phyloP scores from a whole-genome alignment of 2,329 filamentous ascomycete genomes.

The Cucurbitaria berberidis region DNA sequence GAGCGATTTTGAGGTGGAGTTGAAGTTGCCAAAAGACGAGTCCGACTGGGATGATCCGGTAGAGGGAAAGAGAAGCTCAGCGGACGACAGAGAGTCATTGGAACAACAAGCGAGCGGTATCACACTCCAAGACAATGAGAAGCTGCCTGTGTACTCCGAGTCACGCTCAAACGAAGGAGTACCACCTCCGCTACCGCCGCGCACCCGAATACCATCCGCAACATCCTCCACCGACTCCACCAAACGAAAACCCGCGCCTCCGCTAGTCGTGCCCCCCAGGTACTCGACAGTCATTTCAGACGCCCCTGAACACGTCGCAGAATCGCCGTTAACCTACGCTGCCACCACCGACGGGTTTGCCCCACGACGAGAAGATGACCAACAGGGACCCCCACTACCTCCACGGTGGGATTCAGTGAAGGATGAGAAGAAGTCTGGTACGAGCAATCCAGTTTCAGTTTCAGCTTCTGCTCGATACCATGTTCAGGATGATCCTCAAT shows the following conservation, averaged over 20 bases:
- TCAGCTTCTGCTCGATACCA: slow-evolving; percentile 20
- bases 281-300: slow-evolving; percentile 55
- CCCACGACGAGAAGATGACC: slow-evolving; percentile 29
- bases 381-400: slow-evolving; percentile 16
- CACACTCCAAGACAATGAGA: slow-evolving; percentile 52
- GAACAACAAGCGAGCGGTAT: slow-evolving; percentile 53
- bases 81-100: slow-evolving; percentile 30
- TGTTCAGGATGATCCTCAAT: slow-evolving; percentile 11
- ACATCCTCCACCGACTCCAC: slow-evolving; percentile 39
- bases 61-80: slow-evolving; percentile 35
- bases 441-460: slow-evolving; percentile 36
- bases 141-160: slow-evolving; percentile 19
- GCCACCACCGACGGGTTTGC: slow-evolving; percentile 51
- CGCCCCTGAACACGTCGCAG: slow-evolving; percentile 40
- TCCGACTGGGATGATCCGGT: slow-evolving; percentile 58
- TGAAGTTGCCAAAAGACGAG: slow-evolving; percentile 49
- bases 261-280: slow-evolving; percentile 49
- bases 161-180: slow-evolving; percentile 17
- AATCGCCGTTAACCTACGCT: slow-evolving; percentile 49
- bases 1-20: slow-evolving; percentile 47
- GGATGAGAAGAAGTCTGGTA: slow-evolving; percentile 49
- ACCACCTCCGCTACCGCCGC: slow-evolving; percentile 50
- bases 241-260: slow-evolving; percentile 53
- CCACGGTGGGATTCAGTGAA: slow-evolving; percentile 27
- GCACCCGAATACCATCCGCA: slow-evolving; percentile 32